Conservation (phyloP, 2,329 filamentous ascomycete species). For the Neospermospora avenae region DNA sequence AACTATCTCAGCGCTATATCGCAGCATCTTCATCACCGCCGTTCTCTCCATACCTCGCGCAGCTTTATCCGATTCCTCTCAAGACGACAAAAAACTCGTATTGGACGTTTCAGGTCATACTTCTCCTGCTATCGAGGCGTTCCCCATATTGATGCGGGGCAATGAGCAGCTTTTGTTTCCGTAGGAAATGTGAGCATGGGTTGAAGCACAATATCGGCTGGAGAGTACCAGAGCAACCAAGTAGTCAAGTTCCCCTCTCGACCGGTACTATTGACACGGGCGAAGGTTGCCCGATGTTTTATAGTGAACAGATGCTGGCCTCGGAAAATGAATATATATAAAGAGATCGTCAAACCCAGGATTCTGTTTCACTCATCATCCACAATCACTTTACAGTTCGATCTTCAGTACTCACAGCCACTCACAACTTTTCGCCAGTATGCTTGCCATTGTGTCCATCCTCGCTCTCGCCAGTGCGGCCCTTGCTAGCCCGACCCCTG, state of each 20-base stretch:
- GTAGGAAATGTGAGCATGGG: constrained; percentile 12
- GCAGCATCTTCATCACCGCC: not conserved
- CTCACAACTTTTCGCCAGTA: constrained; percentile 2
- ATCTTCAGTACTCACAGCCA: not conserved
- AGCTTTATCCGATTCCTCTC: constrained; percentile 25
- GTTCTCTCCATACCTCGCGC: constrained; percentile 14
- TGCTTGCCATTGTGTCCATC: constrained; percentile 22
- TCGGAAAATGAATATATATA: constrained; percentile 22
- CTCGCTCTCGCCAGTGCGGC: constrained; percentile 23
- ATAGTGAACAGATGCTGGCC: not conserved
- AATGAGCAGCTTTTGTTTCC: constrained; percentile 1
- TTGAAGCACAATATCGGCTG: constrained; percentile 12
- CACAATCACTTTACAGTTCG: constrained; percentile 4
- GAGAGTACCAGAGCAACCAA: constrained; percentile 5
- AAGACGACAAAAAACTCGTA: constrained; percentile 21
- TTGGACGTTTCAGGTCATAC: constrained; percentile 18
- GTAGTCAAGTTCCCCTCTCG: constrained; percentile 6
- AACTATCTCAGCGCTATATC: constrained; percentile 8
- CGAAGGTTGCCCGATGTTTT: constrained; percentile 17
- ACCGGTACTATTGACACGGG: constrained; percentile 9
- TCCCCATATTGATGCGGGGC: constrained; percentile 24
- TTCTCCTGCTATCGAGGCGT: constrained; percentile 14
- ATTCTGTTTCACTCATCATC: constrained; percentile 11
- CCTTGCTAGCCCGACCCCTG: constrained; percentile 21
- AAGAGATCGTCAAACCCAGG: constrained; percentile 6